phyloP scores from a whole-genome alignment of 257 asterid species.

The Rubia yunnanensis region DNA sequence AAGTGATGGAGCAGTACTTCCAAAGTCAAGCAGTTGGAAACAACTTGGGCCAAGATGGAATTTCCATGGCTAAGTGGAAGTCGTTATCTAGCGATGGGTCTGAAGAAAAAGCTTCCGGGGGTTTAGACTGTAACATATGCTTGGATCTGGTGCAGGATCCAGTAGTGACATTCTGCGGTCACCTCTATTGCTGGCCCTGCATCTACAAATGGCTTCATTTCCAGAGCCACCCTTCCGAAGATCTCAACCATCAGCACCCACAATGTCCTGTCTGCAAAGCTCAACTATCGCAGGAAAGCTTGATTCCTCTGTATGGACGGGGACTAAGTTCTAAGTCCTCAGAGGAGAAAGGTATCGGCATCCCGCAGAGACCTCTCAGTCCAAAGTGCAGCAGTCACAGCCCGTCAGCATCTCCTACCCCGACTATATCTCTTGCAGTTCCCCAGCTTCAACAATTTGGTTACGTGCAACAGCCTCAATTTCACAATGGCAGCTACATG shows the following conservation, averaged over 20 bases:
- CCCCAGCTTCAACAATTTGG: constrained; percentile 26
- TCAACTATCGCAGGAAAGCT: constrained; percentile 40
- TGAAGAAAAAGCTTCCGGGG: constrained; percentile 30
- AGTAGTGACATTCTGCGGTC: constrained; percentile 78
- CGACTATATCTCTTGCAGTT: constrained; percentile 10
- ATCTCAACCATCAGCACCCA: constrained; percentile 27
- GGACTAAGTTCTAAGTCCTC: constrained; percentile 32
- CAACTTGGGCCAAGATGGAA: constrained; percentile 14
- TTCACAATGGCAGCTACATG: background rate
- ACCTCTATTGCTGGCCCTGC: constrained; percentile 87
- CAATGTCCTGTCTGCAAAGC: constrained; percentile 77
- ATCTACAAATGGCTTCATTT: constrained; percentile 64
- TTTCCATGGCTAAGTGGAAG: constrained; percentile 23
- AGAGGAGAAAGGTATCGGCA: constrained; percentile 21
- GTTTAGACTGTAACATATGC: constrained; percentile 76
- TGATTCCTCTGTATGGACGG: constrained; percentile 69
- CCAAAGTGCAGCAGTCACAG: constrained; percentile 26
- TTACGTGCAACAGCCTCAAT: constrained; percentile 18
- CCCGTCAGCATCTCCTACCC: constrained; percentile 13
- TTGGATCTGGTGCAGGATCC: constrained; percentile 64
- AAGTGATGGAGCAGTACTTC: constrained; percentile 30
- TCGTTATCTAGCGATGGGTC: constrained; percentile 23
- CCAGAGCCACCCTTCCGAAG: constrained; percentile 21
- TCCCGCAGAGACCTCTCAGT: constrained; percentile 55
- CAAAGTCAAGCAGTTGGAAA: constrained; percentile 20